Conservation (phyloP, 768 basidiomycete genomes). For the Naganishia vaughanmartiniae region DNA sequence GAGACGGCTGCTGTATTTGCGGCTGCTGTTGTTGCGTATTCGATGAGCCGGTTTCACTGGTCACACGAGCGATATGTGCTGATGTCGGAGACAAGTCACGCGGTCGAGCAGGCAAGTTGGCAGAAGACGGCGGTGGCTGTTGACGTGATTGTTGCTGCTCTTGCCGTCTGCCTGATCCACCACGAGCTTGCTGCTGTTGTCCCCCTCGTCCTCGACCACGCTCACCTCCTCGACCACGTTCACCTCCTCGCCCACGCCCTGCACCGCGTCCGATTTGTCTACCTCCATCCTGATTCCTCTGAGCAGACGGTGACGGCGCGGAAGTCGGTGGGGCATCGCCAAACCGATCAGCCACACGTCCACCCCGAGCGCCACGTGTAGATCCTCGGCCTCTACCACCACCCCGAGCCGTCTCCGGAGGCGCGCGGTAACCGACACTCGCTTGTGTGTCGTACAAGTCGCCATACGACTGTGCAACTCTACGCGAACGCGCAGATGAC, state of each 20-base stretch:
- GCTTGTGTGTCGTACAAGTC: conserved; percentile 18
- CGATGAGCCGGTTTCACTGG: background rate
- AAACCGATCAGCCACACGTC: conserved; percentile 16
- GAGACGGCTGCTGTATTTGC: conserved; percentile 19
- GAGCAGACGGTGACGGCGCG: background rate
- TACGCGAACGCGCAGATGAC: conserved; percentile 9
- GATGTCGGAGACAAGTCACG: conserved; percentile 31
- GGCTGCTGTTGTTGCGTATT: conserved; percentile 19
- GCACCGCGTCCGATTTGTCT: conserved; percentile 27
- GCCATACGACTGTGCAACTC: conserved; percentile 20
- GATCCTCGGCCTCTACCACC: conserved; percentile 4
- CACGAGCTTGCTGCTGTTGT: conserved; percentile 3
- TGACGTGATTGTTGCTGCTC: background rate
- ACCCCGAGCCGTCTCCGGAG: conserved; percentile 2
- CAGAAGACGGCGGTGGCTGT: conserved; percentile 7
- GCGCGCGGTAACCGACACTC: conserved; percentile 11
- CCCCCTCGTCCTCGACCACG: conserved; percentile 25
- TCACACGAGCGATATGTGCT: conserved; percentile 28
- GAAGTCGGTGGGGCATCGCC: conserved; percentile 14
- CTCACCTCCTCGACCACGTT: conserved; percentile 33
- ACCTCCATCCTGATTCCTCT: conserved; percentile 28
- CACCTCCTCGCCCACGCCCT: conserved; percentile 29
- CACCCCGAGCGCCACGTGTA: conserved; percentile 24
- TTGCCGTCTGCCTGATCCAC: conserved; percentile 11
- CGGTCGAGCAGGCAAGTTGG: conserved; percentile 25